Percentiles rank a stretch among this genome's conserved stretches.
Conservation (phyloP, 1,284 basidiomycete genomes). For the Thelephora terrestris region DNA sequence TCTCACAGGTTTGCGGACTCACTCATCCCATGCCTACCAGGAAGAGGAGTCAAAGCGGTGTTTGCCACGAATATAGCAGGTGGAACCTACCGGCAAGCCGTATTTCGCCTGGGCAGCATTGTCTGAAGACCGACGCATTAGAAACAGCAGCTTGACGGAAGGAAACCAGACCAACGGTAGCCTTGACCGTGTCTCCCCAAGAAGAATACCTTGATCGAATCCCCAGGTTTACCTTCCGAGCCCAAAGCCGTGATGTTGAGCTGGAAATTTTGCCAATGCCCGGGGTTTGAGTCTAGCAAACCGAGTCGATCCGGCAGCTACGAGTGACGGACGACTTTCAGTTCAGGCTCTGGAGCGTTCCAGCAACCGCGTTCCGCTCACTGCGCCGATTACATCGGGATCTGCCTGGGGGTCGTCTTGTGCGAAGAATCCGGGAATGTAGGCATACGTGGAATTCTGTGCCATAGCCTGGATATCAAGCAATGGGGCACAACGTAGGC, state of each 20-base stretch:
- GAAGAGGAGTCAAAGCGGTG: not conserved
- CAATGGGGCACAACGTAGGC: not conserved
- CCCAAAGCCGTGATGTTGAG: conserved; percentile 29
- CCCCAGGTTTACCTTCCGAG: conserved; percentile 23
- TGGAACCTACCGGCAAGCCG: conserved; percentile 39
- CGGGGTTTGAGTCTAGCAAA: conserved; percentile 37
- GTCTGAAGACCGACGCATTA: conserved; percentile 31
- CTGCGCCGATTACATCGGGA: conserved; percentile 17
- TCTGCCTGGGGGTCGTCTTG: conserved; percentile 20
- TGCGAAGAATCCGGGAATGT: conserved; percentile 22
- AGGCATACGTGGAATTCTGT: not conserved
- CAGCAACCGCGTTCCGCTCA: conserved; percentile 8
- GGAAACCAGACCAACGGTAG: conserved; percentile 35
- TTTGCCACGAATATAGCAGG: not conserved
- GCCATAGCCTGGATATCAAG: not conserved
- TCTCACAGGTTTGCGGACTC: conserved; percentile 13
- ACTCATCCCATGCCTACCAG: conserved; percentile 46
- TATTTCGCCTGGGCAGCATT: conserved; percentile 69
- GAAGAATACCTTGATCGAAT: conserved; percentile 53
- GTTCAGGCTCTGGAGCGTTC: not conserved
- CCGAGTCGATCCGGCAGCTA: conserved; percentile 57
- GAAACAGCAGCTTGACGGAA: conserved; percentile 1
- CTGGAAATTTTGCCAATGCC: conserved; percentile 46
- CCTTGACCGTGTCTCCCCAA: conserved; percentile 68
- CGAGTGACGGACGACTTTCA: not conserved